Conservation (phyloP, 78 protist genomes). For the Polysphondylium violaceum region DNA sequence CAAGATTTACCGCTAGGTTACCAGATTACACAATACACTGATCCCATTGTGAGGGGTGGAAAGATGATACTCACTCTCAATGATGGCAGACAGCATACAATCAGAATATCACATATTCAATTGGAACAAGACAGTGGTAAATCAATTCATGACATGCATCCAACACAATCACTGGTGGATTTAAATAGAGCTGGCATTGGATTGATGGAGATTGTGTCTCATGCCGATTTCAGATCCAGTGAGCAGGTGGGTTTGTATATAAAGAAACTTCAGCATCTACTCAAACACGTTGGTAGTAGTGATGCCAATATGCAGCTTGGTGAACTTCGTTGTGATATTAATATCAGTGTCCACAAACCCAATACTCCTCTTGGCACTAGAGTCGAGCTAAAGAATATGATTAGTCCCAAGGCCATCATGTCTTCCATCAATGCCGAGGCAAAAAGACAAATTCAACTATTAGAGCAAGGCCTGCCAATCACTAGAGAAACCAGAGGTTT, state of each 20-base stretch:
- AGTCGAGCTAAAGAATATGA: constrained; percentile 90
- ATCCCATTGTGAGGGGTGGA: constrained; percentile 81
- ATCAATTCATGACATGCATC: constrained; percentile 76
- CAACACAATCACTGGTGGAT: constrained; percentile 78
- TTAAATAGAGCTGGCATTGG: constrained; percentile 92
- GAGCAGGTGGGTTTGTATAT: constrained; percentile 87
- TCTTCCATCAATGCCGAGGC: constrained; percentile 85
- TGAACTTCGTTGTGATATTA: constrained; percentile 91
- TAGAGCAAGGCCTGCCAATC: constrained; percentile 74
- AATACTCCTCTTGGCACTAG: constrained; percentile 54
- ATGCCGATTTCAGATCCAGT: constrained; percentile 72
- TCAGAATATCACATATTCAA: constrained; percentile 67
- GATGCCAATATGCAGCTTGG: constrained; percentile 92
- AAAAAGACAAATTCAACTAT: constrained; percentile 60
- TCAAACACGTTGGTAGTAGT: constrained; percentile 83
- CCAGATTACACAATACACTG: constrained; percentile 92
- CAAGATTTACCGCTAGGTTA: constrained; percentile 92
- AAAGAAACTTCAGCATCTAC: constrained; percentile 67
- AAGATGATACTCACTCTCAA: constrained; percentile 5
- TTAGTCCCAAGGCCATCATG: constrained; percentile 59
- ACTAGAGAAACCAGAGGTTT: constrained; percentile 79
- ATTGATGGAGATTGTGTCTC: constrained; percentile 92
- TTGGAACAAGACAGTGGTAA: constrained; percentile 84
- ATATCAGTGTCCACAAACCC: constrained; percentile 82
- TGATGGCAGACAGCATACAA: constrained; percentile 28